phyloP scores from a whole-genome alignment of 228 moss, liverwort and hornwort species.

The Sphagnum magellanicum region DNA sequence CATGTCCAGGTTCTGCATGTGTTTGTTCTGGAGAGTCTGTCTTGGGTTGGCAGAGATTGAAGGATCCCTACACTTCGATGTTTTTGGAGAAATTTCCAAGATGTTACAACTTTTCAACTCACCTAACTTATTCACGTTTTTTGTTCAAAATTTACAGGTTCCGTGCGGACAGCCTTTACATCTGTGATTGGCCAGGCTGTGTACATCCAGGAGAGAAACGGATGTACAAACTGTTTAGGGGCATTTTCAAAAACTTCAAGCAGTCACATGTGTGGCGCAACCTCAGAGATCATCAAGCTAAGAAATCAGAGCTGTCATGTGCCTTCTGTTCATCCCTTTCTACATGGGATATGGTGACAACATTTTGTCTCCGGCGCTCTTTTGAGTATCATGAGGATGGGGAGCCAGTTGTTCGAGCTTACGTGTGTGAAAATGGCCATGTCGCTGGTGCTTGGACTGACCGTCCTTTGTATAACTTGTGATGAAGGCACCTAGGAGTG shows the following conservation, averaged over 20 bases:
- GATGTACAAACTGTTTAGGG: constrained; percentile 67
- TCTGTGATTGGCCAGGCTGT: constrained; percentile 81
- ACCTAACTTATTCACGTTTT: too few species aligned
- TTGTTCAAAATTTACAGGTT: constrained; percentile 21
- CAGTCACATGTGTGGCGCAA: constrained; percentile 62
- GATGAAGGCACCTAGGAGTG: neutral
- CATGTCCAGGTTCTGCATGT: too few species aligned
- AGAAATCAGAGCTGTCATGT: constrained; percentile 38
- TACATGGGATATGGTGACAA: constrained; percentile 77
- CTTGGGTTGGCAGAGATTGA: too few species aligned
- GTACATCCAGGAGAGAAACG: constrained; percentile 65
- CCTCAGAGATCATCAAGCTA: constrained; percentile 50
- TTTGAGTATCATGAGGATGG: constrained; percentile 78
- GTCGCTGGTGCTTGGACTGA: constrained; percentile 81
- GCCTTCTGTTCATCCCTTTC: constrained; percentile 46
- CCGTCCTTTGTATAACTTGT: constrained; percentile 50
- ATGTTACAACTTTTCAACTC: too few species aligned
- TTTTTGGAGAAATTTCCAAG: too few species aligned
- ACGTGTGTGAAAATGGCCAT: constrained; percentile 68
- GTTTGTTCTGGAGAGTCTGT: too few species aligned
- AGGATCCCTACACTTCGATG: too few species aligned
- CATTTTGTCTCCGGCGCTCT: constrained; percentile 69
- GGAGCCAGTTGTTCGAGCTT: constrained; percentile 72
- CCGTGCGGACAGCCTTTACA: constrained; percentile 60
- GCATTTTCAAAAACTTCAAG: constrained; percentile 65